phyloP scores from a whole-genome alignment of 345 rosid genomes.

The Eucalyptus cloeziana region DNA sequence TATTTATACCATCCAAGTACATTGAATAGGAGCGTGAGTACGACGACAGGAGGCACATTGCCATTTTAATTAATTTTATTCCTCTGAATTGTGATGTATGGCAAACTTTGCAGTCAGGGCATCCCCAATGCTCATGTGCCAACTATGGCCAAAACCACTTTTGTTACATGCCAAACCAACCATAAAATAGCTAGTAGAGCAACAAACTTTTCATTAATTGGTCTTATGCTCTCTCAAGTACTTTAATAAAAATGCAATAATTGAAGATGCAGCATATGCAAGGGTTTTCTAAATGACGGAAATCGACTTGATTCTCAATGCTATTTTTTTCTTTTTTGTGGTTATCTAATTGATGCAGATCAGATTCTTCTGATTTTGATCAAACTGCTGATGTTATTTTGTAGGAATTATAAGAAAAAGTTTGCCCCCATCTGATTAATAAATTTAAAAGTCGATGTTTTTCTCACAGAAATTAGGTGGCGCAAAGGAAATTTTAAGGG shows the following conservation, averaged over 20 bases:
- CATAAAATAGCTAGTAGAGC: background rate
- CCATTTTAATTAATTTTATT: background rate
- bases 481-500: background rate
- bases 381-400: background rate
- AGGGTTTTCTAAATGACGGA: background rate
- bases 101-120: background rate
- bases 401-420: background rate
- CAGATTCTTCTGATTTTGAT: background rate
- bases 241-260: background rate
- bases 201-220: background rate
- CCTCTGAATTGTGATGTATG: background rate
- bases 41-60: background rate
- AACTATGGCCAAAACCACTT: background rate
- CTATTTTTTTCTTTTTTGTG: background rate
- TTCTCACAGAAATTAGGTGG: background rate
- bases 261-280: background rate
- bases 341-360: background rate
- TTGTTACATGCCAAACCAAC: background rate
- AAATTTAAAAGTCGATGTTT: background rate
- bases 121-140: background rate
- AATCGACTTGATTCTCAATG: background rate
- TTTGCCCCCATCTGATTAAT: background rate
- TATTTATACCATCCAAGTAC: background rate
- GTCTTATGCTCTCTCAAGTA: background rate
- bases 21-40: background rate